Evolutionary conservation across 352 stramenopile genomes (phyloP), one percentile per base, ranked within the genome.

Genomic region (Pythium dissimile): DNA sequence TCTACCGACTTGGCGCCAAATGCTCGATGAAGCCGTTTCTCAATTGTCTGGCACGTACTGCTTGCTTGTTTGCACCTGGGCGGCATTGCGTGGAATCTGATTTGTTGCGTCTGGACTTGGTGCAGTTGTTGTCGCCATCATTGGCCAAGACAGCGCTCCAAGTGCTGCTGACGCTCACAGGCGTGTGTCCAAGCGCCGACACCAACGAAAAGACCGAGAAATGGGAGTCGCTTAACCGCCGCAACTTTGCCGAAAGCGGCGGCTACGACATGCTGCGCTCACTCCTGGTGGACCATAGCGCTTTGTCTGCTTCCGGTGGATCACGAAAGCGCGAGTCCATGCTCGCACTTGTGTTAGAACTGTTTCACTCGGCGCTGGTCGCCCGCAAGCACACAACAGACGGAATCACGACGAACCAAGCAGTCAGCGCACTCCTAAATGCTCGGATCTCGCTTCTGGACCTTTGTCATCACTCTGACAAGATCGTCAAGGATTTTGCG

Each of bases 1-100:
- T 94, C 47, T 89, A 92, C 54, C 83, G 80, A 28, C 59, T 92
- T 18, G 86, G 81, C 41, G 77, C 77, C 50, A 92, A 91, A 64
- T 92, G 79, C 66, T 88, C 80, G 16, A 77, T 90, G 62, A 92
- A 90, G 62, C 84, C 84, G 10, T 87, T 94, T 38, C 67, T 94
- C 26, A 76, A 72, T 50, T 94, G 79, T 54, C 57, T 88, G 50
- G 77, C 86, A 48, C 47, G 66, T 67, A n/a, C 24, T 49, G 23
- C 5, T n/a, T 28, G 13, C 24, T 26, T 15, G n/a, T n/a, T n/a
- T n/a, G n/a, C n/a, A n/a, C n/a, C n/a, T n/a, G n/a, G n/a, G n/a
- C n/a, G n/a, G n/a, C n/a, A n/a, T n/a, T n/a, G n/a, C n/a, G n/a
- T n/a, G n/a, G n/a, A n/a, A n/a, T n/a, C n/a, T n/a, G n/a, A n/a